Base-by-base conservation (phyloP, 345 rosid species). In the Carallia pectinifolia region DNA sequence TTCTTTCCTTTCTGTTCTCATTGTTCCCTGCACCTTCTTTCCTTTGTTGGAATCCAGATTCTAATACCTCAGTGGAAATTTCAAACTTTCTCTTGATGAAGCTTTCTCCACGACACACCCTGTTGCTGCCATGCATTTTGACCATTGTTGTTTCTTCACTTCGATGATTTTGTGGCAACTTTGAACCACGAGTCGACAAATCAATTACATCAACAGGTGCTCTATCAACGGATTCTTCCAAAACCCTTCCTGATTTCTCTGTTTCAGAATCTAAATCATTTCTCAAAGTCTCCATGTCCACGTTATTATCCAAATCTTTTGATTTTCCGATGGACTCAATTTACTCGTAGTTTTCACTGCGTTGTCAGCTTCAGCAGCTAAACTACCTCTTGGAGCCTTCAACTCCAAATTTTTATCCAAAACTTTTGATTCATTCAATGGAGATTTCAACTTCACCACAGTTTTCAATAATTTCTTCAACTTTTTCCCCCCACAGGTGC, bases 381-480 rank as follows among this genome's bases (percentile, higher is more conserved):
- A 56, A 30, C 60, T 7, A 15, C 31, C 58, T 37, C 62, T 29
- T 7, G 15, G 16, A 16, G 38, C 19, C 56, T 31, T 58, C 54
- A 44, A 47, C 4, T 38, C 30, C 50, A 39, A 39, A 19, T 8
- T 62, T 39, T 33, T 56, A 53, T 27, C 47, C 60, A 27, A 36
- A 13, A 19, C 47, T 55, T 67, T 19, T 7, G 60, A 56, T 27
- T 56, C 31, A 7, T 15, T 30, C 31, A 40, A 54, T 31, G 7
- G 31, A 6, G 38, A 68, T 64, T 65, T 77, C 73, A 70, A 68
- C 59, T 65, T 79, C 53, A 73, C 71, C 50, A 31, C 6, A n/a
- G 81, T 39, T 48, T 85, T 76, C 58, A 36, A 70, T 48, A 80
- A 6, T 38, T 53, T 72, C 37, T 69, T 59, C 5, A 58, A 27